phyloP scores from a whole-genome alignment of 2,329 filamentous ascomycete species.

The Clonostachys sp. region DNA sequence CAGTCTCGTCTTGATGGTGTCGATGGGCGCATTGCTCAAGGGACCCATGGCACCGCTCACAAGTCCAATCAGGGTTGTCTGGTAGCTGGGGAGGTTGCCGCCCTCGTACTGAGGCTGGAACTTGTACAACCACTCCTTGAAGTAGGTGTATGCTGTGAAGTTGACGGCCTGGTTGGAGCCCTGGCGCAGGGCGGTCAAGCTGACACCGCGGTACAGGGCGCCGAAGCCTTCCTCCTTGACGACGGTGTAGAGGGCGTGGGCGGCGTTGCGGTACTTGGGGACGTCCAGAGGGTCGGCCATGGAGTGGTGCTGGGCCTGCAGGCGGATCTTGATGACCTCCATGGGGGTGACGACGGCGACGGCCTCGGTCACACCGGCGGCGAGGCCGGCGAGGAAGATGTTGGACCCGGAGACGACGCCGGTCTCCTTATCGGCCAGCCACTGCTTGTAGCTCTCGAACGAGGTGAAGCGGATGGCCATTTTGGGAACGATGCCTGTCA shows the following conservation, averaged over 20 bases:
- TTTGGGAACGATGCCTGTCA: constrained; percentile 96
- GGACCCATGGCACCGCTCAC: constrained; percentile 94
- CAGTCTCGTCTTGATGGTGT: constrained; percentile 96
- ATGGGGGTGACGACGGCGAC: constrained; percentile 96
- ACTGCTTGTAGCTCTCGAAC: constrained; percentile 91
- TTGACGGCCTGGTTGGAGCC: constrained; percentile 98
- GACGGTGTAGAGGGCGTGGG: constrained; percentile 78
- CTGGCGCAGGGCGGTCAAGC: constrained; percentile 87
- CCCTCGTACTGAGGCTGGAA: constrained; percentile 66
- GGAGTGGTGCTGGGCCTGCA: constrained; percentile 96
- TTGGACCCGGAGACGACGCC: constrained; percentile 65
- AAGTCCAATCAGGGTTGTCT: constrained; percentile 87
- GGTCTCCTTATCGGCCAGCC: constrained; percentile 64
- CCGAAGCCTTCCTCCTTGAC: constrained; percentile 85
- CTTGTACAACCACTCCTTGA: constrained; percentile 73
- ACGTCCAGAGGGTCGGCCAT: constrained; percentile 96
- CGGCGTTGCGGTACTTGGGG: constrained; percentile 95
- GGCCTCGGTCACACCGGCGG: constrained; percentile 92
- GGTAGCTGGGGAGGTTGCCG: constrained; percentile 72
- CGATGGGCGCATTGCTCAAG: constrained; percentile 93
- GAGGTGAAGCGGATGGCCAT: constrained; percentile 99
- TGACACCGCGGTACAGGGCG: constrained; percentile 89
- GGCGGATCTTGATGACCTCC: constrained; percentile 98
- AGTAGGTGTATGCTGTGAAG: constrained; percentile 95
- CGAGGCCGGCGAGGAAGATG: constrained; percentile 75